Evolutionary conservation across 805 yeast genomes (phyloP).

Genomic region (Lipomyces japonicus): DNA sequence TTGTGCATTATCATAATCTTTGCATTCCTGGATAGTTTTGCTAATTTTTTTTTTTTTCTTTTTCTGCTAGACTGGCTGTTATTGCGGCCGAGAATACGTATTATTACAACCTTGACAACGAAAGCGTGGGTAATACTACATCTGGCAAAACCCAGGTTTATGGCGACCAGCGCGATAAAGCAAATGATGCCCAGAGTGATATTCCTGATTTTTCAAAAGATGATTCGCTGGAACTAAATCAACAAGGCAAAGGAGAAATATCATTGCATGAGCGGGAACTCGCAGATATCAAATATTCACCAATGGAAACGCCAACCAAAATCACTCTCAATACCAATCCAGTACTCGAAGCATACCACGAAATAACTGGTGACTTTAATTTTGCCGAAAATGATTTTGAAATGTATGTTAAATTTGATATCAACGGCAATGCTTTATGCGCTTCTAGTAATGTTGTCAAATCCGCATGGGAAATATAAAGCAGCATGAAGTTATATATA

Average conservation of each 20-base stretch:
- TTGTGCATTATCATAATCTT: not conserved
- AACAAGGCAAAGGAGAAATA: too few species aligned
- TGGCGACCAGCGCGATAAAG: too few species aligned
- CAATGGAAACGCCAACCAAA: not conserved
- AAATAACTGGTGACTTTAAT: not conserved
- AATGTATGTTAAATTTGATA: not conserved
- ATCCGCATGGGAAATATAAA: too few species aligned
- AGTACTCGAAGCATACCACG: not conserved
- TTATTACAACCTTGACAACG: slow-evolving; percentile 4
- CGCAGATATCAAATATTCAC: not conserved
- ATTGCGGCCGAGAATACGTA: slow-evolving; percentile 13
- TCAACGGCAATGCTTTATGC: too few species aligned
- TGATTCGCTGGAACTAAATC: too few species aligned
- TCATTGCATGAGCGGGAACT: too few species aligned
- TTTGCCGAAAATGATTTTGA: not conserved
- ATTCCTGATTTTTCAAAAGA: too few species aligned
- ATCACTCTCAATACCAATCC: not conserved
- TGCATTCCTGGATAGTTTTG: not conserved
- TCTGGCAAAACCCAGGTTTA: too few species aligned
- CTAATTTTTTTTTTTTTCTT: not conserved
- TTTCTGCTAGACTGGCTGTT: slow-evolving; percentile 10
- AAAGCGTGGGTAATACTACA: too few species aligned
- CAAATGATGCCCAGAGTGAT: too few species aligned
- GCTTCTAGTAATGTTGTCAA: too few species aligned
- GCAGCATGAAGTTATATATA: too few species aligned